phyloP scores from a whole-genome alignment of 2,329 filamentous ascomycete species.

The Aspergillus sp. region DNA sequence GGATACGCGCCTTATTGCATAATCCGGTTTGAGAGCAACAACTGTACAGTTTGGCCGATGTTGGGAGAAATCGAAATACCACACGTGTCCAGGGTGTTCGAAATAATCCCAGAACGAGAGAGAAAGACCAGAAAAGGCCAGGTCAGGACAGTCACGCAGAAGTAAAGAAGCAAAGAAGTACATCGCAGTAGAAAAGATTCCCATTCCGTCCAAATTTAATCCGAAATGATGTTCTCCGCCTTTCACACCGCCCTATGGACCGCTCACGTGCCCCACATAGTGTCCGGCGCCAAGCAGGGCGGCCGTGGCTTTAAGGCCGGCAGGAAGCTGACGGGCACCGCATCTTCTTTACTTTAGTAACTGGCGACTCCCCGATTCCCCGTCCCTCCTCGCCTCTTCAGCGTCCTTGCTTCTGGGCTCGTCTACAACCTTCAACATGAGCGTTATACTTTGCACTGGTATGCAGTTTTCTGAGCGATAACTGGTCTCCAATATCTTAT shows the following conservation, averaged over 20 bases:
- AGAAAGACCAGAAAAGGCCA: too few species aligned
- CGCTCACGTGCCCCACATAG: conserved; percentile 20
- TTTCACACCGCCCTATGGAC: conserved; percentile 65
- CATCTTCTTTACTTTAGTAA: background rate
- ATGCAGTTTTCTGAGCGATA: conserved; percentile 27
- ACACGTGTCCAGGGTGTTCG: too few species aligned
- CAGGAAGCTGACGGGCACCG: conserved; percentile 15
- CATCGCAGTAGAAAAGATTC: background rate
- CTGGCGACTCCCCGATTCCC: conserved; percentile 5
- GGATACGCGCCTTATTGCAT: conserved; percentile 1
- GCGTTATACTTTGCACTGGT: conserved; percentile 69
- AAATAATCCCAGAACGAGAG: too few species aligned
- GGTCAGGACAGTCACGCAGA: background rate
- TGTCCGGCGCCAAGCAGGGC: background rate
- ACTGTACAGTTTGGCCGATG: background rate
- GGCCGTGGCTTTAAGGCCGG: conserved; percentile 17
- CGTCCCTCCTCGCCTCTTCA: conserved; percentile 6
- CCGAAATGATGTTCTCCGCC: conserved; percentile 46
- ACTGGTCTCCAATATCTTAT: background rate
- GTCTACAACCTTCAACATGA: conserved; percentile 50
- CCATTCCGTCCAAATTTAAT: conserved; percentile 6
- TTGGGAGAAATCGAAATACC: too few species aligned
- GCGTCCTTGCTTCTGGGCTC: background rate
- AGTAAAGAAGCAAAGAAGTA: background rate
- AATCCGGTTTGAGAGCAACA: background rate